Evolutionary conservation across 2,329 filamentous ascomycete species (phyloP), one percentile per base, ranked within the genome.

Genomic region (Gnomoniopsis sp.): DNA sequence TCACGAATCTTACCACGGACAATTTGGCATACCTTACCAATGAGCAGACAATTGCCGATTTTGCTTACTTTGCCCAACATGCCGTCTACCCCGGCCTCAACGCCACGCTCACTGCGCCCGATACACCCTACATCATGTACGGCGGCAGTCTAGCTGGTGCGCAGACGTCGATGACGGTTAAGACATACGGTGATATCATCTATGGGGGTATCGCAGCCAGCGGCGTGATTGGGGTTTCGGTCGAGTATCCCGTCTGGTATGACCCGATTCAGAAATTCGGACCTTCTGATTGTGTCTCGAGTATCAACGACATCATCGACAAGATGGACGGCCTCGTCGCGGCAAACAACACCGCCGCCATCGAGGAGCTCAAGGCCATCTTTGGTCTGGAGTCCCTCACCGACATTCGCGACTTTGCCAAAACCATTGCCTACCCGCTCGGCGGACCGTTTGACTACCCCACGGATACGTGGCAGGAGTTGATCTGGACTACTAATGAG

Each of bases 41-140:
- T 3, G 78, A 80, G 62, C 79, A 82, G 64, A 79, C 77, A 0
- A 77, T 82, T 63, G 79, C 79, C 15, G 79, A 82, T 60, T 80
- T 80, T 64, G 76, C 74, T 15, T 78, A 79, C 65, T 81, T 82
- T 64, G 78, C 78, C 23, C 73, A 78, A 58, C 73, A 81, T 61
- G 77, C 74, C 19, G 70, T 34, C 6, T 62, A 81, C 52, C 75
- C 77, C 1, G 77, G 77, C 2, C 62, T 82, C 47, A 69, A 75
- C 49, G 70, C 62, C 3, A 71, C 67, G 54, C 64, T 81, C 6
- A 77, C 69, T 14, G 75, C 78, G 1, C 74, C 77, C 2, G 65
- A 67, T 0, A 79, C 77, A 0, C 79, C 60, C 3, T 62, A 51
- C 51, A 59, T 62, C 23, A 4, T 59, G 53, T 62, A 62, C 34